Evolutionary conservation across 306 rosid genomes (phyloP), one percentile per base, ranked within the genome.

Genomic region (Prunus fruticosa): DNA sequence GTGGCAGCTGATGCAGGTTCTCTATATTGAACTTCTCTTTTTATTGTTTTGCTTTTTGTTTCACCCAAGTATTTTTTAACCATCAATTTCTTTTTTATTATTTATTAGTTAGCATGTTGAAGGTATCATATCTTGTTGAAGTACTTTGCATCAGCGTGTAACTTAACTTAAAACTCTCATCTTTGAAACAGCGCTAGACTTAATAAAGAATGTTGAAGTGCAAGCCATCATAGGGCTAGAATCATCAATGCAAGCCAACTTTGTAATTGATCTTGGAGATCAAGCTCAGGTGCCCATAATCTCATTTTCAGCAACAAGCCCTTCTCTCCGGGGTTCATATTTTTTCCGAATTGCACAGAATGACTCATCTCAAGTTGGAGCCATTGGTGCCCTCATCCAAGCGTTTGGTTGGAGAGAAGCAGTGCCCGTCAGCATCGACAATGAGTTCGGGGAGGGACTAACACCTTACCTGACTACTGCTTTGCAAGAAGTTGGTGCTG

Each of bases 241-340:
- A 34, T 76, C 79, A 46, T 82, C 95, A 25, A 87, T 75, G 84
- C 79, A 90, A n/a, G 77, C 95, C 15, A 77, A 47, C 54, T 90
- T 87, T 15, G 46, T 90, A n/a, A 84, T 82, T 72, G 14, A 77
- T 22, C 82, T 90, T 0, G 92, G 88, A 27, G 77, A 75, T 38
- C 82, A 86, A 75, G 78, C 88, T 11, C 84, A 74, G 1, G 84
- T 86, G 2, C 95, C 92, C 49, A 72, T 90, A 19, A 13, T 86
- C 19, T 79, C 84, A 11, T 86, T 88, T 60, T 81, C 93, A 2
- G 89, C 89, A 14, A 79, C 83, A 54, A 83, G 88, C 63, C 89
- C 95, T 20, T 73, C 82, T 20, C 85, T 86, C 0, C 62, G 63
- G 0, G 83, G 84, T 62, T 67, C 83, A 16, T 90, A 84, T 73